phyloP scores from a whole-genome alignment of 257 asterid genomes.

The Petrea volubilis region DNA sequence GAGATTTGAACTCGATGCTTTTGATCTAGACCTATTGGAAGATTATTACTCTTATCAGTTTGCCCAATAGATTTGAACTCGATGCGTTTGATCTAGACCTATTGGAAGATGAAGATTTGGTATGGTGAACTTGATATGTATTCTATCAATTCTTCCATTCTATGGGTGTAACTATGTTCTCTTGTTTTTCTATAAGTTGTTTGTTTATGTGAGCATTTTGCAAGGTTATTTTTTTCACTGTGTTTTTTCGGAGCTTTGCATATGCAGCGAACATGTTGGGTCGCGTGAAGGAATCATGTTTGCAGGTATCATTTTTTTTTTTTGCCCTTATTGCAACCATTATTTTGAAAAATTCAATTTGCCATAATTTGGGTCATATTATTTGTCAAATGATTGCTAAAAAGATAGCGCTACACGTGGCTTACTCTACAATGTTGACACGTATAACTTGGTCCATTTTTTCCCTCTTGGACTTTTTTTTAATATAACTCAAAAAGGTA shows the following conservation, averaged over 20 bases:
- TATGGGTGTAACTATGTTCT: background rate
- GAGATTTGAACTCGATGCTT: too few species aligned
- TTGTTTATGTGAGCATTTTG: background rate
- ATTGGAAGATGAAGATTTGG: too few species aligned
- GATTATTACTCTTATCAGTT: constrained; percentile 38
- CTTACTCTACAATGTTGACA: constrained; percentile 46
- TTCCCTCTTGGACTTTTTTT: too few species aligned
- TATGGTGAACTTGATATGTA: constrained; percentile 46
- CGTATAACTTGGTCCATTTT: background rate
- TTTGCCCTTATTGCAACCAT: background rate
- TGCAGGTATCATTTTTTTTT: constrained; percentile 52
- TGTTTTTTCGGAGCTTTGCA: constrained; percentile 8
- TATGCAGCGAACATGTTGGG: constrained; percentile 58
- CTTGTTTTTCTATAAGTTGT: constrained; percentile 2
- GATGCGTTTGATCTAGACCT: too few species aligned
- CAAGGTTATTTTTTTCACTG: constrained; percentile 12
- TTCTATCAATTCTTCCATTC: background rate
- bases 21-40: too few species aligned
- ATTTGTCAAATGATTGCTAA: too few species aligned
- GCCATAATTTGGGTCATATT: constrained; percentile 23
- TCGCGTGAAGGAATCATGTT: constrained; percentile 44
- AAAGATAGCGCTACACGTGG: constrained; percentile 31
- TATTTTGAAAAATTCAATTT: constrained; percentile 12
- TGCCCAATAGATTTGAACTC: constrained; percentile 73
- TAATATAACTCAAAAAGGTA: too few species aligned